Base-by-base conservation (phyloP, 108 stramenopile species). In the Bacterosira constricta region DNA sequence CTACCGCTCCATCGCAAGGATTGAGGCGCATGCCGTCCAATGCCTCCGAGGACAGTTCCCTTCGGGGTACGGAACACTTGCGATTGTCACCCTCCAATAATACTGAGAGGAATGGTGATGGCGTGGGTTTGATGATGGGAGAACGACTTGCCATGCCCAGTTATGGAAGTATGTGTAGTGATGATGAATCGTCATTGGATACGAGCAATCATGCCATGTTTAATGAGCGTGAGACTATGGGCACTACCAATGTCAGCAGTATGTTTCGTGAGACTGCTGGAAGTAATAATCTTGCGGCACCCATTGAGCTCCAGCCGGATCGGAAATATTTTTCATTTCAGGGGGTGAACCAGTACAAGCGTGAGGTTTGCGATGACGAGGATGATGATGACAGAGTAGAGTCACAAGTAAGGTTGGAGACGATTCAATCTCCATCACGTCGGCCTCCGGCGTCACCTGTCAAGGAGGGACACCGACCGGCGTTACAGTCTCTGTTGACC, bases 271-370 rank as follows among this genome's bases (percentile, higher is more conserved):
- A n/a, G 32, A 36, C 57, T 15, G 17, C 57, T 35, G 4, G 6
- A 20, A 10, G 29, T 41, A 26, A 63, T 49, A 4, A 27, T 29
- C 31, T n/a, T 18, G 34, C 49, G 49, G 49, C 49, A 35, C 75
- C 75, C n/a, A 58, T 76, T 46, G 75, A 76, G 54, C 34, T 67
- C 3, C 62, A 45, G 34, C 59, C 65, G 8, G 53, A 54, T 35
- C 49, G 66, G 0, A 73, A 73, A 38, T 71, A 66, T 29, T 42
- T 56, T 44, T 71, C 69, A 6, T 79, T 79, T 46, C 69, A 69
- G 63, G 77, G 77, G 9, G 30, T 50, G 13, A 26, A 50, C n/a
- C 69, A 71, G 58, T 79, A 79, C 38, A 29, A 50, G 12, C 18
- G 30, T 12, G 45, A 25, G 38, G 50, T 46, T 57, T 41, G 36